These are phyloP conservation scores for Scheffersomyces segobiensis DNA, from an alignment of 1,139 yeast genomes.

Conservation along the genomic window DNA sequence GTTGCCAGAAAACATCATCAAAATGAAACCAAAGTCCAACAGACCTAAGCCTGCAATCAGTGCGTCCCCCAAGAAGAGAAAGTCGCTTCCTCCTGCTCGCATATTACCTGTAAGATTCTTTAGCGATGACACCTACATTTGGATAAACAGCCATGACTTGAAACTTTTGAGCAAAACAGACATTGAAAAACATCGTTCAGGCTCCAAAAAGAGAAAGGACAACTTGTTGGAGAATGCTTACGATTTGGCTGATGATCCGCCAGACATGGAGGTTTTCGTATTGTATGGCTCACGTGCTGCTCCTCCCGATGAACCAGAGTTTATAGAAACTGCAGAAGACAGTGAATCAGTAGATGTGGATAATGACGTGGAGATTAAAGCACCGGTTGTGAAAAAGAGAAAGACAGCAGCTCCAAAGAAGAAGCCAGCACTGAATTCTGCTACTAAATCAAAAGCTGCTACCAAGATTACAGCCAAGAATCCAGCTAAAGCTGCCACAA, in stretches of 20 bases:
- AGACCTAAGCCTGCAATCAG: constrained; percentile 12
- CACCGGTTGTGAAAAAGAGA: constrained; percentile 15
- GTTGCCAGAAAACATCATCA: constrained; percentile 54
- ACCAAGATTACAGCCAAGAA: constrained; percentile 6
- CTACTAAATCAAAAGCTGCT: constrained; percentile 1
- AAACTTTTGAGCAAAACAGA: constrained; percentile 24
- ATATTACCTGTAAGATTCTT: constrained; percentile 57
- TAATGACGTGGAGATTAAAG: constrained; percentile 11
- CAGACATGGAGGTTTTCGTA: constrained; percentile 44
- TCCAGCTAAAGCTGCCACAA: constrained; percentile 1
- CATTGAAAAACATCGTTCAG: constrained; percentile 26
- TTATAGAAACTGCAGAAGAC: constrained; percentile 11
- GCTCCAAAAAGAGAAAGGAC: constrained; percentile 35
- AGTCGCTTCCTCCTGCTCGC: constrained; percentile 14
- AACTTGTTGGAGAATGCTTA: constrained; percentile 40
- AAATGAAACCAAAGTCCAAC: constrained; percentile 47
- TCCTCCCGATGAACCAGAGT: constrained; percentile 22
- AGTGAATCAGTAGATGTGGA: constrained; percentile 8
- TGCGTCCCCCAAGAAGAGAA: constrained; percentile 15
- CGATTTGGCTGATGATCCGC: constrained; percentile 41
- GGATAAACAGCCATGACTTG: constrained; percentile 53
- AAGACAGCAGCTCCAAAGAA: constrained; percentile 10
- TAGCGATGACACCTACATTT: constrained; percentile 66
- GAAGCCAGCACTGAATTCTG: constrained; percentile 4
- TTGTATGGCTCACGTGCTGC: constrained; percentile 43